A percentile compares a stretch with the other conserved stretches of the same genome.
These are phyloP conservation scores for Lantana camara DNA, from an alignment of 257 asterid genomes.

Conservation along the genomic window DNA sequence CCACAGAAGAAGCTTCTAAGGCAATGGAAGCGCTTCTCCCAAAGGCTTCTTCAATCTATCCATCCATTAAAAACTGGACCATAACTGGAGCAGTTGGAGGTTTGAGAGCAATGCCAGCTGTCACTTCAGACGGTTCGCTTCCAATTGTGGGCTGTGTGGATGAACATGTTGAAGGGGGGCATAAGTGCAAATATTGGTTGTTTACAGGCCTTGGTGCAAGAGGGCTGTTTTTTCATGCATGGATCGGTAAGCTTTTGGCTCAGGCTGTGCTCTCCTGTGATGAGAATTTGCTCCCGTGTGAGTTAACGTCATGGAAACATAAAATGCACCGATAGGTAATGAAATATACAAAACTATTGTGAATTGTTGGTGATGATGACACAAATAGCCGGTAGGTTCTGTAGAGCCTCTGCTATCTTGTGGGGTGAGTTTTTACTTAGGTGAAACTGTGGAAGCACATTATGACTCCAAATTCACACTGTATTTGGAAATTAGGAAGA, in stretches of 20 bases:
- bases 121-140: constrained; percentile 70
- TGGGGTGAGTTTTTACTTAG: too few relatives aligned
- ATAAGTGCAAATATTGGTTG: constrained; percentile 69
- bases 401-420: not conserved
- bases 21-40: constrained; percentile 66
- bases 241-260: constrained; percentile 84
- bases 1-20: constrained; percentile 57
- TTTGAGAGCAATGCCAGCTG: constrained; percentile 90
- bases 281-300: constrained; percentile 65
- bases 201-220: constrained; percentile 94
- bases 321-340: constrained; percentile 25
- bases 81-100: constrained; percentile 71
- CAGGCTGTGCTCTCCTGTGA: constrained; percentile 60
- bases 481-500: too few relatives aligned
- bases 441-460: too few relatives aligned
- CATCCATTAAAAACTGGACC: constrained; percentile 64
- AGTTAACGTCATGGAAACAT: constrained; percentile 73
- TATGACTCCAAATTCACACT: too few relatives aligned
- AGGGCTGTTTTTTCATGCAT: constrained; percentile 84
- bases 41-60: constrained; percentile 69
- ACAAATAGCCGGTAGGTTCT: not conserved
- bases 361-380: not conserved
- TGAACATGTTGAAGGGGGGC: constrained; percentile 39
- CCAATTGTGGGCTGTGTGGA: constrained; percentile 83
- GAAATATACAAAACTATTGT: not conserved